A percentile compares a stretch with the other conserved stretches of the same genome.
Evolutionary conservation across 2,329 filamentous ascomycete species (phyloP).

Genomic region (Chaetothyriales sp.): DNA sequence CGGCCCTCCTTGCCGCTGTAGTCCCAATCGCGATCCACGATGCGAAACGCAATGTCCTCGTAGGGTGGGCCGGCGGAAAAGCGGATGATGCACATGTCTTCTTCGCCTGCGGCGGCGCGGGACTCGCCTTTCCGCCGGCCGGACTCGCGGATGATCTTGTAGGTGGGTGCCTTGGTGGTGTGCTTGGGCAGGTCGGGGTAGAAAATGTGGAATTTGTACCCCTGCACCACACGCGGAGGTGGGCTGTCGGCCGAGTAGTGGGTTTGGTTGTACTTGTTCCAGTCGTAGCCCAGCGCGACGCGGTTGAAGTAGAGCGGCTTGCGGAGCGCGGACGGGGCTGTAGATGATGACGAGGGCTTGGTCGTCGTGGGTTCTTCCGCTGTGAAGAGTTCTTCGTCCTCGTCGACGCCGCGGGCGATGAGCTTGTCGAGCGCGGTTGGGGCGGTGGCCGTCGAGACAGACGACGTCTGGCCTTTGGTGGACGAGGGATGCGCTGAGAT

Average conservation of each 20-base stretch:
- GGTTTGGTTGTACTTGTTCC: slow-evolving; percentile 99
- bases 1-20: slow-evolving; percentile 91
- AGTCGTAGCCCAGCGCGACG: slow-evolving; percentile 97
- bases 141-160: slow-evolving; percentile 87
- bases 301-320: slow-evolving; percentile 97
- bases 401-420: slow-evolving; percentile 75
- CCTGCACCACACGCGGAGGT: slow-evolving; percentile 93
- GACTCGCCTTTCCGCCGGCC: slow-evolving; percentile 82
- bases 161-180: slow-evolving; percentile 86
- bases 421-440: slow-evolving; percentile 84
- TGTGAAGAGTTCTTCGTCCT: slow-evolving; percentile 91
- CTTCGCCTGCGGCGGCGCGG: slow-evolving; percentile 82
- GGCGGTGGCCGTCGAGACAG: slow-evolving; percentile 3
- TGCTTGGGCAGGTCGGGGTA: slow-evolving; percentile 86
- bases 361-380: slow-evolving; percentile 68
- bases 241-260: slow-evolving; percentile 98
- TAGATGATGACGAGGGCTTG: slow-evolving; percentile 36
- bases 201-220: slow-evolving; percentile 99
- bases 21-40: slow-evolving; percentile 98
- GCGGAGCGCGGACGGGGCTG: slow-evolving; percentile 65
- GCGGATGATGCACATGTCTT: slow-evolving; percentile 90
- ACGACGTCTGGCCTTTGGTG: slow-evolving; percentile 3
- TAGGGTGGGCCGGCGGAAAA: slow-evolving; percentile 84
- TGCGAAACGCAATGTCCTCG: slow-evolving; percentile 90
- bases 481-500: slow-evolving; percentile 19